Evolutionary conservation across 148 eudicot genomes (phyloP), one percentile per base, ranked within the genome.

Genomic region (Rhododendron mucronatum): DNA sequence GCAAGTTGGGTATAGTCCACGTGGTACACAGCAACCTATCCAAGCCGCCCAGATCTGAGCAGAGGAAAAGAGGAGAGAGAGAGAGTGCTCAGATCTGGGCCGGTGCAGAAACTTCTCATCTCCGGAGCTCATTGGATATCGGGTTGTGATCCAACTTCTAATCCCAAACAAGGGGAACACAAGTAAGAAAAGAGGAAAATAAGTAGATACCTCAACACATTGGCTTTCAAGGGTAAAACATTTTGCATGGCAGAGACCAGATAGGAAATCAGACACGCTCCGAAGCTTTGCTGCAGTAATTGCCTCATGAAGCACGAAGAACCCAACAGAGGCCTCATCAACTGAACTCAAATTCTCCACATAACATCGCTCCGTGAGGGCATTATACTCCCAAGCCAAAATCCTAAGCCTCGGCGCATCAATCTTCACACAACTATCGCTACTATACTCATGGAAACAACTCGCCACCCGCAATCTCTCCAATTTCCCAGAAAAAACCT

Each of bases 351-450:
- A 78, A 45, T 90, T 85, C 61, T 79, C 85, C 78, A 91, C 6
- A 45, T n/a, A 47, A 80, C 89, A 86, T 5, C 48, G 82, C 35
- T 88, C 88, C 6, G 90, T 87, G 13, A 91, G 69, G 1, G 87
- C 87, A 88, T 93, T 94, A 39, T 84, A 47, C 21, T 89, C 86
- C 96, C 95, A 94, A 77, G 39, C 9, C 51, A 94, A 51, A 20
- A 30, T 76, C 23, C 71, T 26, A 2, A 94, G 88, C 9, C 74
- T 85, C 1, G 94, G 95, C 7, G 94, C 94, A 74, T 85, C 88
- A 45, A 94, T 91, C 63, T 67, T 87, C 76, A 91, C 90, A 83
- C 83, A 80, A 81, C 88, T 89, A 33, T 59, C 15, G 1, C 33
- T 28, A n/a, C 85, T 35, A 84, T 89, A 73, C 13, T 83, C 84